Evolutionary conservation across 805 yeast genomes (phyloP).

Genomic region (Yamadazyma endophytica): DNA sequence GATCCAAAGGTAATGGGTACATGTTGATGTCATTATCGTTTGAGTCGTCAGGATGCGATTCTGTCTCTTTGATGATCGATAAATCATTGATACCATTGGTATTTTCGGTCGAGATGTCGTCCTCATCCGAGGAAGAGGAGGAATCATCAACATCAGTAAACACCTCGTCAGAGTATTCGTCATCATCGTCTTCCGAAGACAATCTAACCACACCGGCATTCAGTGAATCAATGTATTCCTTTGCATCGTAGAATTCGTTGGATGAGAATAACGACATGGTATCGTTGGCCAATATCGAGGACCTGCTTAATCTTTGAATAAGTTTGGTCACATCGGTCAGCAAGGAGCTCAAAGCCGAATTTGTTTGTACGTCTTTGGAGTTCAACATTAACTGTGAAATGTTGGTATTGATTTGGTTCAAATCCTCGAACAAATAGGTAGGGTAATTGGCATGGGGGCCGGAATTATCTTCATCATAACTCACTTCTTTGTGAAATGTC

Average conservation of each 20-base stretch:
- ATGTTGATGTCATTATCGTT: constrained; percentile 34
- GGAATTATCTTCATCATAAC: constrained; percentile 10
- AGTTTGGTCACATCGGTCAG: too few relatives aligned
- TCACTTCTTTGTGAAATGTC: constrained; percentile 6
- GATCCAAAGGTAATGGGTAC: constrained; percentile 62
- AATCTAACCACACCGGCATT: constrained; percentile 52
- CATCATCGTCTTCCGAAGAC: constrained; percentile 17
- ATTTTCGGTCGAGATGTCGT: background rate
- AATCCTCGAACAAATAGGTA: constrained; percentile 17
- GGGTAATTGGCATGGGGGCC: constrained; percentile 10
- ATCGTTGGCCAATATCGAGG: too few relatives aligned
- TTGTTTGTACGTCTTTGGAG: background rate
- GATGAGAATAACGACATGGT: constrained; percentile 25
- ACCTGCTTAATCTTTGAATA: too few relatives aligned
- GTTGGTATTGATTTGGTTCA: constrained; percentile 13
- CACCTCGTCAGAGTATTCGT: constrained; percentile 12
- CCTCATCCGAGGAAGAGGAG: constrained; percentile 10
- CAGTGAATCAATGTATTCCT: constrained; percentile 50
- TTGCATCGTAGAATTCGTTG: constrained; percentile 54
- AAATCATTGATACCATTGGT: constrained; percentile 1
- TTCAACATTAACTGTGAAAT: constrained; percentile 6
- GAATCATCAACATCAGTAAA: constrained; percentile 16
- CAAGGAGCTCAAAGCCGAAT: constrained; percentile 4
- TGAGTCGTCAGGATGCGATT: constrained; percentile 2
- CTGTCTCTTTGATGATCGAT: constrained; percentile 6